Evolutionary conservation across 2,329 filamentous ascomycete species (phyloP).

Genomic region (Immersiporthe knoxdaviesiana): DNA sequence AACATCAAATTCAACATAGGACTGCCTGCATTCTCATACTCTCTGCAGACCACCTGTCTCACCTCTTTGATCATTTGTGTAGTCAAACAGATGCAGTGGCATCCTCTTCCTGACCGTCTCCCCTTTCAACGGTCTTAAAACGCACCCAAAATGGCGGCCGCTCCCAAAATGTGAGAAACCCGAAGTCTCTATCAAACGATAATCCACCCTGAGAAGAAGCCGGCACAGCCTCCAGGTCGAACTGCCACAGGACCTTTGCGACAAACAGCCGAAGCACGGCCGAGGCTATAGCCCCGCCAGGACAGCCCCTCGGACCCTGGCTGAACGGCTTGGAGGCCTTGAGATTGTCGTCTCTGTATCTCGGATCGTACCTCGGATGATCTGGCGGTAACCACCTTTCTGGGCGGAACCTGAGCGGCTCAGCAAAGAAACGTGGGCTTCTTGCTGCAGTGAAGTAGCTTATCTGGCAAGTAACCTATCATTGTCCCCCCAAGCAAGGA

Average conservation of each 20-base stretch:
- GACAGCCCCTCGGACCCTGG: slow-evolving; percentile 23
- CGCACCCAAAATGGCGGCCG: slow-evolving; percentile 20
- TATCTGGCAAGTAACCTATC: slow-evolving; percentile 21
- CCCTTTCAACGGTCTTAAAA: slow-evolving; percentile 9
- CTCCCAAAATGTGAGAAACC: slow-evolving; percentile 26
- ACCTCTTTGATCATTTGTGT: too few relatives aligned
- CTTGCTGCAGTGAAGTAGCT: slow-evolving; percentile 24
- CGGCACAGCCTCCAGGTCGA: slow-evolving; percentile 19
- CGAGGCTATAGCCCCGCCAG: slow-evolving; percentile 10
- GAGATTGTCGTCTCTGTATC: slow-evolving; percentile 10
- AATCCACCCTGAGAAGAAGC: slow-evolving; percentile 17
- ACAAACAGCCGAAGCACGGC: slow-evolving; percentile 16
- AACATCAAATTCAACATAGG: too few relatives aligned
- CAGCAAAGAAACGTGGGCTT: slow-evolving; percentile 23
- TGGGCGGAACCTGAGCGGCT: slow-evolving; percentile 20
- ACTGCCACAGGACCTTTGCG: slow-evolving; percentile 18
- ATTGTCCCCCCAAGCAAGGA: too few relatives aligned
- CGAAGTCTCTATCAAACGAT: slow-evolving; percentile 28
- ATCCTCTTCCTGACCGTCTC: too few relatives aligned
- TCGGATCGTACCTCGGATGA: slow-evolving; percentile 8
- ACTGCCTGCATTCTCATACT: too few relatives aligned
- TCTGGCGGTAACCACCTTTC: slow-evolving; percentile 21
- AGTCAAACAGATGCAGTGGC: too few relatives aligned
- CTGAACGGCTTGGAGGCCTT: slow-evolving; percentile 24
- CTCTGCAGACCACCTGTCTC: too few relatives aligned